Evolutionary conservation across 257 asterid genomes (phyloP).

Genomic region (Knoxia roxburghii): DNA sequence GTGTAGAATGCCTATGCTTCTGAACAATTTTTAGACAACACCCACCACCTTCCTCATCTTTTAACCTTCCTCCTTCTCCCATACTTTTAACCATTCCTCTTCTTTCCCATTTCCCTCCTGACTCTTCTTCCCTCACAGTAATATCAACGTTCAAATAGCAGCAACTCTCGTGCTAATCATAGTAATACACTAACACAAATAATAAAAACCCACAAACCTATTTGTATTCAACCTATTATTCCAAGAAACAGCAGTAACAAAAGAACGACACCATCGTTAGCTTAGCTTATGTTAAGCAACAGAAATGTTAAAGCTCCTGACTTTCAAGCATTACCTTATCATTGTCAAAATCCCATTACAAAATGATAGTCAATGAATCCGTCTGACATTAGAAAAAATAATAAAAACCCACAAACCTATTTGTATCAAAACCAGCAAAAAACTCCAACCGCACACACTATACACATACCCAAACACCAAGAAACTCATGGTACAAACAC

Average conservation of each 20-base stretch:
- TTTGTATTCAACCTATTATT: neutral
- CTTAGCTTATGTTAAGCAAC: neutral
- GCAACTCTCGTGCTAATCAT: neutral
- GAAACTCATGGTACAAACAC: neutral
- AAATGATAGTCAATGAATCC: neutral
- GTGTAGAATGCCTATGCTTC: too few relatives aligned
- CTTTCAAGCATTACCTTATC: neutral
- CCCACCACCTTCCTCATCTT: constrained; percentile 3
- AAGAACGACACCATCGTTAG: too few relatives aligned
- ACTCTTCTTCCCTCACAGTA: neutral
- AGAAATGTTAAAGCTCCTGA: neutral
- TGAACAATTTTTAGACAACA: neutral
- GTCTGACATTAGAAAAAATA: neutral
- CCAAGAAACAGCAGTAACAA: neutral
- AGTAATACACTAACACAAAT: neutral
- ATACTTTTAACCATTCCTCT: neutral
- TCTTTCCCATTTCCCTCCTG: neutral
- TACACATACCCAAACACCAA: neutral
- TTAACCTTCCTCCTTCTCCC: too few relatives aligned
- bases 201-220: too few relatives aligned
- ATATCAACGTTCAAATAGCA: neutral
- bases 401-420: neutral
- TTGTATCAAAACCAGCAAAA: neutral
- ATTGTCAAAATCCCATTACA: constrained; percentile 4
- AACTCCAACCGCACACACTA: neutral